A percentile compares a stretch with the other conserved stretches of the same genome.
Conservation (phyloP, 192 early-diverging fungal genomes). For the Blastocladiella britannica region DNA sequence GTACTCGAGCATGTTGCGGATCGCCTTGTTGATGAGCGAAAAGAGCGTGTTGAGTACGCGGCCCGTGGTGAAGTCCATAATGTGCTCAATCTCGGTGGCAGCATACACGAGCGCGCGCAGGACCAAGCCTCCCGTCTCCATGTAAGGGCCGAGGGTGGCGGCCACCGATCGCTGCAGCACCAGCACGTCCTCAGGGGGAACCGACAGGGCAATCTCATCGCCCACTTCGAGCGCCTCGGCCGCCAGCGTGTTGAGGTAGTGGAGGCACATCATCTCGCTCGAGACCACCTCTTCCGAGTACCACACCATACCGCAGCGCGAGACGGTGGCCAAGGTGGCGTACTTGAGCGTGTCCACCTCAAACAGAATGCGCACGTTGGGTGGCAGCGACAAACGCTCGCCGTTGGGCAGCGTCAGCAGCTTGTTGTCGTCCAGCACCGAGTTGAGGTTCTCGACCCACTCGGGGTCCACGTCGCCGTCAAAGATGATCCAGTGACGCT, state of each 20-base stretch:
- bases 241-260: constrained; percentile 66
- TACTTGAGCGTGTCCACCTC: constrained; percentile 97
- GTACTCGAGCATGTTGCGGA: constrained; percentile 67
- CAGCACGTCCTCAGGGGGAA: constrained; percentile 20
- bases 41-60: constrained; percentile 71
- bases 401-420: constrained; percentile 95
- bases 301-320: constrained; percentile 99
- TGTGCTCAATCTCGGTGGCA: constrained; percentile 48
- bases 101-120: constrained; percentile 46
- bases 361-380: constrained; percentile 96
- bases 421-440: constrained; percentile 94
- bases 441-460: constrained; percentile 98
- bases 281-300: constrained; percentile 80
- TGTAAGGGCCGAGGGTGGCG: constrained; percentile 41
- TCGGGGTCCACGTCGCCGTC: constrained; percentile 99
- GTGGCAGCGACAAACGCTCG: constrained; percentile 81
- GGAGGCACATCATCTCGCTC: constrained; percentile 48
- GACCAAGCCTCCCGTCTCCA: constrained; percentile 56
- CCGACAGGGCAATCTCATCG: constrained; percentile 34
- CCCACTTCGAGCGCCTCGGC: constrained; percentile 53
- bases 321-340: constrained; percentile 93
- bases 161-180: constrained; percentile 57
- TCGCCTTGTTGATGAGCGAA: constrained; percentile 73
- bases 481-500: constrained; percentile 98
- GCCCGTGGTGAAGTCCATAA: constrained; percentile 91